These are phyloP conservation scores for Adiantum capillusveneris DNA, from an alignment of 75 land plant species.

Conservation along the genomic window DNA sequence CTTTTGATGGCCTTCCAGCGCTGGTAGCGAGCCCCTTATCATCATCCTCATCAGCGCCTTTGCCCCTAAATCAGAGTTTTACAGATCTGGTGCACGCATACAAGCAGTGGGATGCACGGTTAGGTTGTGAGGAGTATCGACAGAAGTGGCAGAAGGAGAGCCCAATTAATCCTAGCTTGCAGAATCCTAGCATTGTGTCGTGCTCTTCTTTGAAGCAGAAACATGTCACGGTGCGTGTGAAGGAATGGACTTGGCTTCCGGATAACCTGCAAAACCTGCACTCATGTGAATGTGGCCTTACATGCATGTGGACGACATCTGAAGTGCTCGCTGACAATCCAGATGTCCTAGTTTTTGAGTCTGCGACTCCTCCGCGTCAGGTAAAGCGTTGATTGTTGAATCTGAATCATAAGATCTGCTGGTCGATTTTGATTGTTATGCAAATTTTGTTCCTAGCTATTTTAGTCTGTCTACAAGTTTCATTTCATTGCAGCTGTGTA, in stretches of 20 bases:
- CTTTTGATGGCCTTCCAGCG: too few relatives aligned
- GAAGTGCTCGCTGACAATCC: slow-evolving; percentile 70
- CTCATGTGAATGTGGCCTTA: slow-evolving; percentile 77
- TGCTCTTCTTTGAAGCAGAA: slow-evolving; percentile 41
- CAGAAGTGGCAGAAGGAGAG: slow-evolving; percentile 5
- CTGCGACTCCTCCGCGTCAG: slow-evolving; percentile 52
- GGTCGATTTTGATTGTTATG: background rate
- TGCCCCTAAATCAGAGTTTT: slow-evolving; percentile 15
- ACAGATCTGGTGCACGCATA: slow-evolving; percentile 43
- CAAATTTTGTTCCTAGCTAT: background rate
- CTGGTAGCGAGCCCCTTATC: too few relatives aligned
- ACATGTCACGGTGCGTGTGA: slow-evolving; percentile 67
- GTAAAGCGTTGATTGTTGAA: slow-evolving; percentile 20
- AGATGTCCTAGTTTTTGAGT: slow-evolving; percentile 76
- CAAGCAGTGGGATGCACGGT: slow-evolving; percentile 55
- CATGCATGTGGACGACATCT: slow-evolving; percentile 92
- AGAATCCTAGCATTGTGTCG: slow-evolving; percentile 15
- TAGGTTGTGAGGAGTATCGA: slow-evolving; percentile 57
- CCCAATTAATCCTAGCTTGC: slow-evolving; percentile 16
- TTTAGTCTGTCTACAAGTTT: too few relatives aligned
- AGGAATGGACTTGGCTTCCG: slow-evolving; percentile 97
- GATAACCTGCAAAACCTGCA: slow-evolving; percentile 80
- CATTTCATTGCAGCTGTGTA: too few relatives aligned
- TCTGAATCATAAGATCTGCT: too few relatives aligned
- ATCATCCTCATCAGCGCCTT: too few relatives aligned